A percentile compares a stretch with the other conserved stretches of the same genome.
Evolutionary conservation across 2,329 filamentous ascomycete species (phyloP).

Genomic region (Lachnellula arida): DNA sequence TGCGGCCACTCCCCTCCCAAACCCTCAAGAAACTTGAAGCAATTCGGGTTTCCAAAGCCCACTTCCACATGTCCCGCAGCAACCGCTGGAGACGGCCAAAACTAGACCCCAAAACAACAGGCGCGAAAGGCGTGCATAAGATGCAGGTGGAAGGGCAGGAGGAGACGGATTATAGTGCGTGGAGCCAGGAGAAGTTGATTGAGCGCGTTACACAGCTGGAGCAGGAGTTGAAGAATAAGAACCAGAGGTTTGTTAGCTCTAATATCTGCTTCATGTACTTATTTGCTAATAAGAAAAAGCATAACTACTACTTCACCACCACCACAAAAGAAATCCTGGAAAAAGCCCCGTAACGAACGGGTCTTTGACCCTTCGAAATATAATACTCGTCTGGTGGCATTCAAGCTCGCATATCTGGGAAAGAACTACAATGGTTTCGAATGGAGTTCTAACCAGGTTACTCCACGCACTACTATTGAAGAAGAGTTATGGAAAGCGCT

Average conservation of each 20-base stretch:
- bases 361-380: constrained; percentile 73
- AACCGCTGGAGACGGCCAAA: constrained; percentile 14
- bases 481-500: constrained; percentile 92
- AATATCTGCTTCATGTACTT: constrained; percentile 16
- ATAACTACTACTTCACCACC: not conserved
- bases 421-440: constrained; percentile 92
- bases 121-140: constrained; percentile 6
- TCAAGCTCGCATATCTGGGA: constrained; percentile 92
- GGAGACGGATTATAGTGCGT: constrained; percentile 53
- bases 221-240: constrained; percentile 52
- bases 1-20: constrained; percentile 8
- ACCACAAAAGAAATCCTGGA: constrained; percentile 38
- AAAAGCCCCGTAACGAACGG: constrained; percentile 27
- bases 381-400: constrained; percentile 75
- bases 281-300: constrained; percentile 1
- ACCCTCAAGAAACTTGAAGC: constrained; percentile 6
- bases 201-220: constrained; percentile 65
- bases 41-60: constrained; percentile 2
- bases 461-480: constrained; percentile 76
- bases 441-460: constrained; percentile 67
- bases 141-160: constrained; percentile 15
- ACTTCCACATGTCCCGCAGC: constrained; percentile 16
- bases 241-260: constrained; percentile 25
- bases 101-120: constrained; percentile 10
- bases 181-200: constrained; percentile 66